Percentiles rank a stretch among this genome's conserved stretches.
Evolutionary conservation across 176 grass and related monocot species (phyloP).

Genomic region (Eleusine indica): DNA sequence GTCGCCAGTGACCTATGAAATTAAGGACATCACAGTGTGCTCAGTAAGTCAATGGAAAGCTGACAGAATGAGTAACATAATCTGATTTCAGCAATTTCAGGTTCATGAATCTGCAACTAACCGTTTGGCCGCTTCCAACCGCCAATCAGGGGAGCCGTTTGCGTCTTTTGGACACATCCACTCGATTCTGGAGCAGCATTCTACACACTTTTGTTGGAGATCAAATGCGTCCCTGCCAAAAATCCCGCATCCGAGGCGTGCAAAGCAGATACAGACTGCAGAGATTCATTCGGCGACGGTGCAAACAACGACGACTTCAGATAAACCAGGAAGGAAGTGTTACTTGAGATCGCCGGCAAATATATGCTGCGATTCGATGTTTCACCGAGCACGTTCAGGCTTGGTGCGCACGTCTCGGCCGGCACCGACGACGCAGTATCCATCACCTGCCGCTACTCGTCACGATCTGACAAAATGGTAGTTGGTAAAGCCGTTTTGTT

Average conservation of each 20-base stretch:
- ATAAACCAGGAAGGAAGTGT: neutral
- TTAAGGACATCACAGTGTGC: neutral
- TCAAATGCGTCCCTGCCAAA: too few relatives aligned
- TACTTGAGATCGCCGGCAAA: conserved; percentile 42
- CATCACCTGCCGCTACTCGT: neutral
- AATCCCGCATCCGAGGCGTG: neutral
- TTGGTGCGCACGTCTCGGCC: neutral
- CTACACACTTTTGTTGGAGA: too few relatives aligned
- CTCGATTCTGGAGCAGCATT: too few relatives aligned
- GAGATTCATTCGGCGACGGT: too few relatives aligned
- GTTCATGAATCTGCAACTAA: neutral
- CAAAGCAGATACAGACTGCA: neutral
- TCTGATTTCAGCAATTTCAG: neutral
- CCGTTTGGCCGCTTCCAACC: neutral
- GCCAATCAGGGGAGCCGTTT: neutral
- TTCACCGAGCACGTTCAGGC: neutral
- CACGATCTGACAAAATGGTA: neutral
- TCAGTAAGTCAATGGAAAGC: neutral
- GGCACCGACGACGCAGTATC: conserved; percentile 19
- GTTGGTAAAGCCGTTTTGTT: conserved; percentile 11
- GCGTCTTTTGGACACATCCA: neutral
- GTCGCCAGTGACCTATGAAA: too few relatives aligned
- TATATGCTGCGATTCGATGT: conserved; percentile 37
- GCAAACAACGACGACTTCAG: neutral
- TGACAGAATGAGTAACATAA: neutral